phyloP scores from a whole-genome alignment of 1,284 basidiomycete species.

The Tremellales sp. region DNA sequence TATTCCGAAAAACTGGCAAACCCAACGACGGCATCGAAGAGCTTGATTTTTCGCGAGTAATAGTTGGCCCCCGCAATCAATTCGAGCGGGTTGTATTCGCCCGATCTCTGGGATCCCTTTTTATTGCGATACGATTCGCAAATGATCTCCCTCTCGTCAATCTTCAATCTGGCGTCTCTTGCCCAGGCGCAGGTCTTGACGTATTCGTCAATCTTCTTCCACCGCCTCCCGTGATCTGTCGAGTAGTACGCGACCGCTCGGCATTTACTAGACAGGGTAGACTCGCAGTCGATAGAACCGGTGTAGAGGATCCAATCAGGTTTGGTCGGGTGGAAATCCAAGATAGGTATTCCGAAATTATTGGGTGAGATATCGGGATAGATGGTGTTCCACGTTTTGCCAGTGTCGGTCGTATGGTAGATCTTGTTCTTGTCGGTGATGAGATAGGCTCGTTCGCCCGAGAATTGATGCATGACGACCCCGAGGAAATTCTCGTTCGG shows the following conservation, averaged over 20 bases:
- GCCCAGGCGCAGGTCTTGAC: conserved; percentile 92
- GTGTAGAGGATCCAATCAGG: conserved; percentile 88
- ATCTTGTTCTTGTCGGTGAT: conserved; percentile 66
- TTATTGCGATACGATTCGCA: conserved; percentile 87
- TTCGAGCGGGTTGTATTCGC: conserved; percentile 65
- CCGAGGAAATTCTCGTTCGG: conserved; percentile 66
- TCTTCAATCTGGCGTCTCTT: conserved; percentile 66
- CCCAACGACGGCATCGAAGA: conserved; percentile 86
- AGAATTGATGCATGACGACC: conserved; percentile 80
- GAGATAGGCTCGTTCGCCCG: conserved; percentile 79
- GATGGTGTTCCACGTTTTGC: conserved; percentile 65
- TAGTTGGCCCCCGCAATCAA: conserved; percentile 74
- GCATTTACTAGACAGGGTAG: conserved; percentile 53
- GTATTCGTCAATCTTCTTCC: conserved; percentile 77
- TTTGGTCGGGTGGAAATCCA: conserved; percentile 80
- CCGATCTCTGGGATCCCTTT: conserved; percentile 66
- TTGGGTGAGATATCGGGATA: conserved; percentile 70
- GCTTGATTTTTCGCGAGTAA: conserved; percentile 64
- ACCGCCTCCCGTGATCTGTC: conserved; percentile 69
- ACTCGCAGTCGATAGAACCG: conserved; percentile 66
- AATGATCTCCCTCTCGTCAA: conserved; percentile 81
- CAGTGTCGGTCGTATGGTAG: conserved; percentile 79
- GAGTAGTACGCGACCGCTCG: conserved; percentile 70
- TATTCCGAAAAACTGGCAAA: conserved; percentile 97
- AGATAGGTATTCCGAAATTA: conserved; percentile 65